These are phyloP conservation scores for Petasospora fabianii DNA, from an alignment of 1,139 yeast genomes.

Conservation along the genomic window DNA sequence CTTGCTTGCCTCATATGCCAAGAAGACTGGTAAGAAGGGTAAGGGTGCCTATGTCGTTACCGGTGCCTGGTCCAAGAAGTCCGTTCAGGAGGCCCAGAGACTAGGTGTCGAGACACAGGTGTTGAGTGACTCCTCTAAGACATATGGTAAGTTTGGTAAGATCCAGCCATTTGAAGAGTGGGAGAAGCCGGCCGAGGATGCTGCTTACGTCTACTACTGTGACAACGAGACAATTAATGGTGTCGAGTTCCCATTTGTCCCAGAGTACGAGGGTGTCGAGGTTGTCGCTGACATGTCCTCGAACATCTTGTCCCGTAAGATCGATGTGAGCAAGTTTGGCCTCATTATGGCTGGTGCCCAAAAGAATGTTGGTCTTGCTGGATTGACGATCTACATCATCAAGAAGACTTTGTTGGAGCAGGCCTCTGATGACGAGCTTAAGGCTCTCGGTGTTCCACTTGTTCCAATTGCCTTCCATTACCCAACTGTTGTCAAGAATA, in stretches of 20 bases:
- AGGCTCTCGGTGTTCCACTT: slow-evolving; percentile 59
- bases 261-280: slow-evolving; percentile 59
- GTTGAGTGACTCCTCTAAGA: slow-evolving; percentile 60
- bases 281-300: slow-evolving; percentile 95
- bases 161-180: slow-evolving; percentile 70
- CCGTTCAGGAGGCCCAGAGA: slow-evolving; percentile 81
- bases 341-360: slow-evolving; percentile 96
- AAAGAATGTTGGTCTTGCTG: slow-evolving; percentile 95
- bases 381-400: slow-evolving; percentile 85
- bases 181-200: slow-evolving; percentile 46
- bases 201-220: slow-evolving; percentile 85
- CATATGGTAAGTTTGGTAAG: slow-evolving; percentile 53
- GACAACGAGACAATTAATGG: slow-evolving; percentile 98
- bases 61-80: slow-evolving; percentile 90
- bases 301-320: slow-evolving; percentile 73
- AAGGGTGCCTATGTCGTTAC: slow-evolving; percentile 86
- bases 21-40: slow-evolving; percentile 66
- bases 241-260: slow-evolving; percentile 66
- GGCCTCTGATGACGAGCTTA: slow-evolving; percentile 60
- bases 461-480: slow-evolving; percentile 86
- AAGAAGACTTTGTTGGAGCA: slow-evolving; percentile 72
- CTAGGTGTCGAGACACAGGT: slow-evolving; percentile 74
- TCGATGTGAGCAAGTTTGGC: slow-evolving; percentile 84
- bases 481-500: slow-evolving; percentile 81
- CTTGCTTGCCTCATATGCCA: slow-evolving; percentile 69